A percentile compares a stretch with the other conserved stretches of the same genome.
phyloP scores from a whole-genome alignment of 257 asterid genomes.

The Salvia hispanica region DNA sequence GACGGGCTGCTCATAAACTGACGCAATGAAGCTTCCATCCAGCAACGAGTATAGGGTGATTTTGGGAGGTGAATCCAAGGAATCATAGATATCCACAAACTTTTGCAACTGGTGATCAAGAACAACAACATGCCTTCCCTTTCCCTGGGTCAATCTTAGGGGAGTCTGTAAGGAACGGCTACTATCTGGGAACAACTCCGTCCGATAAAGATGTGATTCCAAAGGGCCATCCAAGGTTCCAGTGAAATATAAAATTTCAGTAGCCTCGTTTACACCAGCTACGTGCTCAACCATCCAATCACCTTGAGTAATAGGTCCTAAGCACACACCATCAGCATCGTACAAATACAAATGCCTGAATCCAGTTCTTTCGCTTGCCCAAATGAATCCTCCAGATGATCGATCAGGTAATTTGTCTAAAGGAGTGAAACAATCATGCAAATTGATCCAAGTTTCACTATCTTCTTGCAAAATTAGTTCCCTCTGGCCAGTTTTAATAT shows the following conservation, averaged over 20 bases:
- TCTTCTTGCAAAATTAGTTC: conserved; percentile 73
- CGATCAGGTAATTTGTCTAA: conserved; percentile 59
- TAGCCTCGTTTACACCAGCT: conserved; percentile 79
- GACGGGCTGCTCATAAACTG: conserved; percentile 61
- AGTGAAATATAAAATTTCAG: conserved; percentile 69
- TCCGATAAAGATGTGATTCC: conserved; percentile 81
- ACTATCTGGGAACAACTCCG: conserved; percentile 51
- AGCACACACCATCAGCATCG: conserved; percentile 62
- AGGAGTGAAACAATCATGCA: conserved; percentile 90
- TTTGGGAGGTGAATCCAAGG: conserved; percentile 72
- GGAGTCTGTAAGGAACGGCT: conserved; percentile 47
- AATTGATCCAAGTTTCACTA: conserved; percentile 77
- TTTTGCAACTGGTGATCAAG: conserved; percentile 84
- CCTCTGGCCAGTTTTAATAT: conserved; percentile 69
- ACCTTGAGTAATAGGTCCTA: conserved; percentile 87
- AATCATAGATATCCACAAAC: conserved; percentile 77
- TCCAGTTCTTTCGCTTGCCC: conserved; percentile 95
- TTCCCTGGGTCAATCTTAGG: conserved; percentile 68
- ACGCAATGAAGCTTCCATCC: conserved; percentile 61
- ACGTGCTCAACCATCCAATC: conserved; percentile 95
- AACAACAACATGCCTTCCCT: conserved; percentile 78
- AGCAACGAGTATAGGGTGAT: conserved; percentile 64
- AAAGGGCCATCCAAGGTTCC: conserved; percentile 79
- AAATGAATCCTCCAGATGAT: conserved; percentile 68
- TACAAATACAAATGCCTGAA: conserved; percentile 80